phyloP scores from a whole-genome alignment of 208 protist genomes.

The Leishmania gerbilli region DNA sequence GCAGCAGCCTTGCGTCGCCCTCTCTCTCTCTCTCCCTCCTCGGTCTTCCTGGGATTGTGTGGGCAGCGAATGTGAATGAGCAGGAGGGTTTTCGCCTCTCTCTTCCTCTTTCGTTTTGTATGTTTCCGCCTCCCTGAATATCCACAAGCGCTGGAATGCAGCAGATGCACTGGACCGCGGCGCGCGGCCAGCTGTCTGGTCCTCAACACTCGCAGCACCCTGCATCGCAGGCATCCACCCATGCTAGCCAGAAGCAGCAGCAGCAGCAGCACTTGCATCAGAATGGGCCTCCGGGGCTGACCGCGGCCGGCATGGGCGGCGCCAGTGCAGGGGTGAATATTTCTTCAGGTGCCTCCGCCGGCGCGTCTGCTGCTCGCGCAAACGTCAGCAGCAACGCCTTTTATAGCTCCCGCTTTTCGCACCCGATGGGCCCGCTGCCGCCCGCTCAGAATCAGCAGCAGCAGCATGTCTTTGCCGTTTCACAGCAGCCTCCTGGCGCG shows the following conservation, averaged over 20 bases:
- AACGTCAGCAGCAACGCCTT: conserved; percentile 2
- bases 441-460: conserved; percentile 1
- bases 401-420: conserved; percentile 8
- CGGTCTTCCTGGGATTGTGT: neutral
- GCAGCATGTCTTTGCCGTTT: neutral
- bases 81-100: conserved; percentile 2
- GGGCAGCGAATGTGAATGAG: neutral
- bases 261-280: neutral
- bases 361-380: neutral
- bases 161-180: conserved; percentile 34
- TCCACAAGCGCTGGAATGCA: conserved; percentile 11
- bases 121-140: neutral
- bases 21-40: neutral
- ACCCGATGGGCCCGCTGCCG: neutral
- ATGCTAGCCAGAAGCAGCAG: conserved; percentile 8
- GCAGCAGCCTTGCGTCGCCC: neutral
- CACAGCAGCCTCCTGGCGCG: neutral
- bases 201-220: neutral
- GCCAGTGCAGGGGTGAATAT: neutral
- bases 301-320: conserved; percentile 1
- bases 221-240: neutral
- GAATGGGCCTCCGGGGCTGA: neutral
- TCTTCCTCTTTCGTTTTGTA: conserved; percentile 6
- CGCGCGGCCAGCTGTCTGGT: conserved; percentile 16
- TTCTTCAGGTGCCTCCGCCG: neutral